These are phyloP conservation scores for Pythium grandisporangium DNA, from an alignment of 352 stramenopile species.

Conservation along the genomic window DNA sequence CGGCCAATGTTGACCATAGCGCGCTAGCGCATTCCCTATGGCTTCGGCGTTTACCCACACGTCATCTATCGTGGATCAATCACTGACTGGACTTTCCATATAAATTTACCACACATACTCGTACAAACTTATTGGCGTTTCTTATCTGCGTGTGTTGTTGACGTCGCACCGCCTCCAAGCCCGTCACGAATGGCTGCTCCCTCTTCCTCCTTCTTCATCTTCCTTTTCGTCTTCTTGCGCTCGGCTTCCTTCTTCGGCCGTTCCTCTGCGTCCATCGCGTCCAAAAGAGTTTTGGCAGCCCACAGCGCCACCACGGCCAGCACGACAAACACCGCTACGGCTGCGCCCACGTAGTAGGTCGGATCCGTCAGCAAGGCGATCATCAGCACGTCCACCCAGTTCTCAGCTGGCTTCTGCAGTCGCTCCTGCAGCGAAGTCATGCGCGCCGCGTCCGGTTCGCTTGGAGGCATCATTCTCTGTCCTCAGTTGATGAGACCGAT, in stretches of 20 bases:
- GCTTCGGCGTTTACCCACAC: too few species aligned
- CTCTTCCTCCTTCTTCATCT: background rate
- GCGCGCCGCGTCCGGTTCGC: background rate
- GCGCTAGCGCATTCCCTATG: too few species aligned
- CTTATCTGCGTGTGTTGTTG: too few species aligned
- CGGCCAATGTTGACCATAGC: too few species aligned
- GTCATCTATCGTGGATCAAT: too few species aligned
- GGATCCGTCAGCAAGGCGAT: slow-evolving; percentile 51
- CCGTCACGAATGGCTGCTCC: too few species aligned
- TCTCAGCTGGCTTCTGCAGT: slow-evolving; percentile 41
- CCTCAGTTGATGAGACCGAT: too few species aligned
- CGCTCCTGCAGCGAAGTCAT: slow-evolving; percentile 7
- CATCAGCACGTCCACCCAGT: slow-evolving; percentile 58
- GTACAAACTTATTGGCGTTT: too few species aligned
- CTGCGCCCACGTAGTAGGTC: slow-evolving; percentile 40
- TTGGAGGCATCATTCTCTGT: too few species aligned
- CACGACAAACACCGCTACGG: slow-evolving; percentile 28
- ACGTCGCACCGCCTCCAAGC: too few species aligned
- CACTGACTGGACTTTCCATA: too few species aligned
- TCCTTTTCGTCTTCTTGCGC: background rate
- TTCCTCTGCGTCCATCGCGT: slow-evolving; percentile 49
- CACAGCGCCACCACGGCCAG: slow-evolving; percentile 43
- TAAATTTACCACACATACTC: too few species aligned
- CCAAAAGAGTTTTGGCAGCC: slow-evolving; percentile 45
- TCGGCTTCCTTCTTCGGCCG: slow-evolving; percentile 7